Percentiles rank a stretch among this genome's conserved stretches.
phyloP scores from a whole-genome alignment of 2,329 filamentous ascomycete genomes.

The Cladosporium phlei region DNA sequence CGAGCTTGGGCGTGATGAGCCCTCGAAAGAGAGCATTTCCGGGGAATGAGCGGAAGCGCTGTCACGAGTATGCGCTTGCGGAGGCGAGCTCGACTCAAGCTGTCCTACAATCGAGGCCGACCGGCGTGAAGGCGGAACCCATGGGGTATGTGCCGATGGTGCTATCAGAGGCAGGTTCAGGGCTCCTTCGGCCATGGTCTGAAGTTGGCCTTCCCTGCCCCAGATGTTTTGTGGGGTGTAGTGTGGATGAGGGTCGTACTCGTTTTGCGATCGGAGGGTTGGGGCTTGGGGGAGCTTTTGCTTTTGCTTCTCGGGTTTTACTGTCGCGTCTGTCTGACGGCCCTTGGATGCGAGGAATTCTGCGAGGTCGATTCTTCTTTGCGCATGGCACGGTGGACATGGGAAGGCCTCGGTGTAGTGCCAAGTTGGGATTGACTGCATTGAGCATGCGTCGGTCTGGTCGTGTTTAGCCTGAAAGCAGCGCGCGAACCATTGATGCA shows the following conservation, averaged over 20 bases:
- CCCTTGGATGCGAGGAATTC: background rate
- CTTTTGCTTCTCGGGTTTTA: background rate
- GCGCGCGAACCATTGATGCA: constrained; percentile 15
- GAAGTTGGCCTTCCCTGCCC: background rate
- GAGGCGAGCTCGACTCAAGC: background rate
- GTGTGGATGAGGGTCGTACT: too few species aligned
- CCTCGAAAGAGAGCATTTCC: background rate
- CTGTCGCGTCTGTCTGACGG: background rate
- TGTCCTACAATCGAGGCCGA: background rate
- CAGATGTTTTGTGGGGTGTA: too few species aligned
- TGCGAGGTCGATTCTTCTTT: background rate
- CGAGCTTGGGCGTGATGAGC: background rate
- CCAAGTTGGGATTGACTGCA: constrained; percentile 12
- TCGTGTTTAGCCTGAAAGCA: constrained; percentile 18
- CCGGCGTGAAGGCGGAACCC: background rate
- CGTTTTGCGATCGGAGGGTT: background rate
- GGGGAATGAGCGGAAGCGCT: background rate
- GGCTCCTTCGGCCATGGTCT: background rate
- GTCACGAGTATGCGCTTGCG: background rate
- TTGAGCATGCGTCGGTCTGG: constrained; percentile 5
- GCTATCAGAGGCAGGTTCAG: background rate
- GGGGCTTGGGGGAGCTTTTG: background rate
- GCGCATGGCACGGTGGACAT: constrained; percentile 15
- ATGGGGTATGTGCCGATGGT: background rate
- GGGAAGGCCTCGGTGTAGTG: constrained; percentile 14